Conservation (phyloP, 2,329 filamentous ascomycete species). For the Colletotrichum salicis region DNA sequence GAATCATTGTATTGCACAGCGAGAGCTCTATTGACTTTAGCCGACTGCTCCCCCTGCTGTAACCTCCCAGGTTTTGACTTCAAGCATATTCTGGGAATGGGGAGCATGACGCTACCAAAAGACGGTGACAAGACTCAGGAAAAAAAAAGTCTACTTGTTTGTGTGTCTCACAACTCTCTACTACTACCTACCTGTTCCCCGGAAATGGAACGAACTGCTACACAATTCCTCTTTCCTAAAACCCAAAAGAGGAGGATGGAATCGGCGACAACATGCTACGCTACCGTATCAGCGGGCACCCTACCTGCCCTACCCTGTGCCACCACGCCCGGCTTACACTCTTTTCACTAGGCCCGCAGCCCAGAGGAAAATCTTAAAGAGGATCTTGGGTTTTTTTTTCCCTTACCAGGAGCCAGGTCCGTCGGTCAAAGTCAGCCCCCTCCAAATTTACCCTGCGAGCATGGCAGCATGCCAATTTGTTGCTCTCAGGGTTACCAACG, state of each 20-base stretch:
- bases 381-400: background rate
- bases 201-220: background rate
- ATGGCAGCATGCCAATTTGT: background rate
- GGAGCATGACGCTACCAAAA: background rate
- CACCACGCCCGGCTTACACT: background rate
- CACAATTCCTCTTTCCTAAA: too few relatives aligned
- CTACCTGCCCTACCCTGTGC: background rate
- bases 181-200: background rate
- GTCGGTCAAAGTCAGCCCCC: background rate
- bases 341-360: background rate
- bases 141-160: background rate
- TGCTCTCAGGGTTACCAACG: background rate
- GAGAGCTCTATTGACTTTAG: too few relatives aligned
- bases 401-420: constrained; percentile 14
- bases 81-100: too few relatives aligned
- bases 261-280: background rate
- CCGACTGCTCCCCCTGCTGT: background rate
- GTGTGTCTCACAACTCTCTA: background rate
- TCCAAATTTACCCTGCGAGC: background rate
- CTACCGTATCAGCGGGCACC: background rate
- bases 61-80: background rate
- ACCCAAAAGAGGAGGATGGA: background rate
- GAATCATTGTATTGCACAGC: too few relatives aligned
- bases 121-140: background rate
- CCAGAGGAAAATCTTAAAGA: background rate